Evolutionary conservation across 2,329 filamentous ascomycete species (phyloP), one percentile per base, ranked within the genome.

Genomic region (Pseudocercospora fuligena): DNA sequence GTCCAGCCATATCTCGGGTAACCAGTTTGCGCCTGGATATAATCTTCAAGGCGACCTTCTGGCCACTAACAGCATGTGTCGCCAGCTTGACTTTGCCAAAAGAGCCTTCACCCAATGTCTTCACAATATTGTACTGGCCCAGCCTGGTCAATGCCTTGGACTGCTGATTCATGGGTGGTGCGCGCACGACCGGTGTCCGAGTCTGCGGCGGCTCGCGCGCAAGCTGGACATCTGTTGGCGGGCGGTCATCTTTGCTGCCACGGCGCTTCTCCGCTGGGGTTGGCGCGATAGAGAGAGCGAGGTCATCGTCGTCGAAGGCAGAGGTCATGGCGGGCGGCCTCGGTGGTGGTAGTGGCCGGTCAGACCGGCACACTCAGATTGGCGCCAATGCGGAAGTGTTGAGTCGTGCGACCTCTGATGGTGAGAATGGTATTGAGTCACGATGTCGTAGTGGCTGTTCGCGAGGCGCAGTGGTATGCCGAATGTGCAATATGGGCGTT

Each of bases 51-150:
- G 95, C 95, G 60, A 99, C 95, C 82, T 97, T 92, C 80, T 98
- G 94, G 70, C 92, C 92, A 72, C 92, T 98, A 73, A 93, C 89
- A 75, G 93, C 89, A 78, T 99, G 95, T 49, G 94, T 91, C 23
- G 95, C 95, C 74, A 99, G 88, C 85, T 98, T 98, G 79, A 99
- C 95, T 83, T 99, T 99, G 74, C 95, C 95, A 79, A 99, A 99
- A 2, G 94, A 97, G 56, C 95, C 95, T 82, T 99, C 95, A 64
- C 95, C 95, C 14, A 99, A 86, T 16, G 94, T 97, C 78, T 90
- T 90, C 73, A 97, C 86, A 65, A 97, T 90, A 74, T 91, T 92
- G 83, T 99, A 99, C 80, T 94, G 92, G 72, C 93, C 93, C 76
- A 98, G 89, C 72, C 94, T 89, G 83, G 70, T 69, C 67, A 64